Percentiles rank a stretch among this genome's conserved stretches.
Conservation (phyloP, 1,284 basidiomycete species). For the Leucoagaricus sp. region DNA sequence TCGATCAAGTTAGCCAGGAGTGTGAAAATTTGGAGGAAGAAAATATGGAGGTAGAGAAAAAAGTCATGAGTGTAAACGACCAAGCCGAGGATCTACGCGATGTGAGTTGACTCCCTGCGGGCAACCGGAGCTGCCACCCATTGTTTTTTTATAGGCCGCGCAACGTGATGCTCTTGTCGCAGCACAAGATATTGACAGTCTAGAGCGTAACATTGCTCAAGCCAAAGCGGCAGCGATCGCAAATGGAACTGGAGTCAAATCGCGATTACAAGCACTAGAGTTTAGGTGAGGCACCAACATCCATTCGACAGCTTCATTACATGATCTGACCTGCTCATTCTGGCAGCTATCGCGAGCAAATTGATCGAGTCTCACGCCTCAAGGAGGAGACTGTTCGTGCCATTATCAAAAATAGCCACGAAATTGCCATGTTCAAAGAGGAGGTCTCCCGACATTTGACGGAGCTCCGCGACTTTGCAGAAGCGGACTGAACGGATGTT, state of each 20-base stretch:
- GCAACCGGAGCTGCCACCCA: slow-evolving; percentile 11
- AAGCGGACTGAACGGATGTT: slow-evolving; percentile 40
- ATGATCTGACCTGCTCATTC: slow-evolving; percentile 11
- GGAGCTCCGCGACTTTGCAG: slow-evolving; percentile 66
- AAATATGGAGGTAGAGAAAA: slow-evolving; percentile 67
- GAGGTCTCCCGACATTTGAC: slow-evolving; percentile 69
- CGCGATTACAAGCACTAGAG: slow-evolving; percentile 70
- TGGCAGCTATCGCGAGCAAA: slow-evolving; percentile 70
- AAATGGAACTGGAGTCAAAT: slow-evolving; percentile 76
- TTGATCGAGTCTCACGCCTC: slow-evolving; percentile 68
- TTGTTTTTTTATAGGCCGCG: slow-evolving; percentile 52
- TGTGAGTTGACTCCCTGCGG: slow-evolving; percentile 43
- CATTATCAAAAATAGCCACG: slow-evolving; percentile 80
- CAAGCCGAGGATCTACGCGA: slow-evolving; percentile 79
- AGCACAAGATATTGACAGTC: slow-evolving; percentile 57
- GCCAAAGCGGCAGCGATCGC: slow-evolving; percentile 74
- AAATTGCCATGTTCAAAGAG: slow-evolving; percentile 76
- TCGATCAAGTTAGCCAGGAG: slow-evolving; percentile 73
- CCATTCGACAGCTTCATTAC: slow-evolving; percentile 8
- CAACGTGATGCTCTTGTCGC: slow-evolving; percentile 70
- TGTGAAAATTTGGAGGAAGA: slow-evolving; percentile 80
- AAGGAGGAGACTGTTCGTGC: slow-evolving; percentile 76
- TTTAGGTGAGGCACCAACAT: slow-evolving; percentile 45
- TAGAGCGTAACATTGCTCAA: slow-evolving; percentile 69
- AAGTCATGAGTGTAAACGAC: slow-evolving; percentile 64